phyloP scores from a whole-genome alignment of 1,284 basidiomycete species.

The Ceratobasidium sp. region DNA sequence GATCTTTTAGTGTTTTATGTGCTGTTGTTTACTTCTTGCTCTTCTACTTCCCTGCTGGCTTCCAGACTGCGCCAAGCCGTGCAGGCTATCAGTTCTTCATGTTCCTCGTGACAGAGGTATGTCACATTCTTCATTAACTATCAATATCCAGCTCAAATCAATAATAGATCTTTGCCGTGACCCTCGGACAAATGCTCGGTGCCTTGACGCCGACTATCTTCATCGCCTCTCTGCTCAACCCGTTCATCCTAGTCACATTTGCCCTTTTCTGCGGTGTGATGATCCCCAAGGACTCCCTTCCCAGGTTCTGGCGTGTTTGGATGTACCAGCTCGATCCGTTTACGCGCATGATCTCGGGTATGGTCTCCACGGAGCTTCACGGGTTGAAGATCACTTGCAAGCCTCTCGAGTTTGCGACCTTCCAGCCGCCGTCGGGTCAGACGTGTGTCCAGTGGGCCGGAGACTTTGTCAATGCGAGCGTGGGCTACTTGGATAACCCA shows the following conservation, averaged over 20 bases:
- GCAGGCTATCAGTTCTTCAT: constrained; percentile 82
- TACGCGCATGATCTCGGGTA: constrained; percentile 79
- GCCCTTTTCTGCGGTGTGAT: constrained; percentile 85
- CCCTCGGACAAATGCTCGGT: constrained; percentile 67
- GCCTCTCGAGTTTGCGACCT: constrained; percentile 74
- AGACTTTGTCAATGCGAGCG: constrained; percentile 72
- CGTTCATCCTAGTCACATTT: constrained; percentile 60
- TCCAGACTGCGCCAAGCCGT: constrained; percentile 74
- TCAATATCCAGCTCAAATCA: not conserved
- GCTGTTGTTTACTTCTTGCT: constrained; percentile 83
- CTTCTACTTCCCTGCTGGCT: constrained; percentile 72
- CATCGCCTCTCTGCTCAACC: constrained; percentile 54
- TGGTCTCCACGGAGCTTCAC: constrained; percentile 86
- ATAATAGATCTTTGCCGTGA: constrained; percentile 28
- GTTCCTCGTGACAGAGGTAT: constrained; percentile 65
- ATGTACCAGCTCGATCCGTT: constrained; percentile 71
- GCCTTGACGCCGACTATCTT: constrained; percentile 81
- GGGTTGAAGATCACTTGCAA: constrained; percentile 79
- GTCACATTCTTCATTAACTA: not conserved
- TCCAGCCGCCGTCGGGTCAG: constrained; percentile 80
- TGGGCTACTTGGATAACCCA: constrained; percentile 86
- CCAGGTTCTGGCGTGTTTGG: constrained; percentile 82
- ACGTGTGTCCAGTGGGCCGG: constrained; percentile 81
- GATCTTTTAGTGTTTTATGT: constrained; percentile 67
- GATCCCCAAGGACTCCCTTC: constrained; percentile 63